Percentiles rank a stretch among this genome's conserved stretches.
Conservation (phyloP, 225 moss, liverwort and hornwort species). For the Pseudoscleropodium purum region DNA sequence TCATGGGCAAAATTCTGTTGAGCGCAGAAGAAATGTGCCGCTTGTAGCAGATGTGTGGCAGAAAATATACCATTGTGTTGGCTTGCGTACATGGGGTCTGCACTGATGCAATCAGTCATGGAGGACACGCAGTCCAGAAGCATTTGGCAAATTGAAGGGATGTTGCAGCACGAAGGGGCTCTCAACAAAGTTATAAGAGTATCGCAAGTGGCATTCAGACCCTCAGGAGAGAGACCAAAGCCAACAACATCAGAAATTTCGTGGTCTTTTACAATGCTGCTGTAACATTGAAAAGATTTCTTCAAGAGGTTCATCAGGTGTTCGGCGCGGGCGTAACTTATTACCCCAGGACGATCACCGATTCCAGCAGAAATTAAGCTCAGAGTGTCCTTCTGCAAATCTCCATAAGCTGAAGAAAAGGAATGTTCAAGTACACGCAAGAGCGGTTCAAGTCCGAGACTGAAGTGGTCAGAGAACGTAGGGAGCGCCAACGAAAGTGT, state of each 20-base stretch:
- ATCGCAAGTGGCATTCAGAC: slow-evolving; percentile 48
- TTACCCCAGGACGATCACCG: slow-evolving; percentile 25
- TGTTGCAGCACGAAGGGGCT: slow-evolving; percentile 43
- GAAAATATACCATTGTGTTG: slow-evolving; percentile 32
- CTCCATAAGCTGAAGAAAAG: slow-evolving; percentile 24
- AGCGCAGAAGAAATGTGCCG: slow-evolving; percentile 31
- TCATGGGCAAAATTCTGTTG: slow-evolving; percentile 1
- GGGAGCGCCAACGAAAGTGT: slow-evolving; percentile 36
- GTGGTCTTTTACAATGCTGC: slow-evolving; percentile 33
- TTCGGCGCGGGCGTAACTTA: slow-evolving; percentile 37
- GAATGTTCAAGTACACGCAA: slow-evolving; percentile 56
- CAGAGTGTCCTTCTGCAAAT: slow-evolving; percentile 52
- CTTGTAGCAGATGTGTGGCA: slow-evolving; percentile 41
- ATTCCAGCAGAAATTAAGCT: slow-evolving; percentile 37
- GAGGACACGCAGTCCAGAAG: slow-evolving; percentile 38
- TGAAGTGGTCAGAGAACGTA: slow-evolving; percentile 48
- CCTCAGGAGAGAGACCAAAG: slow-evolving; percentile 36
- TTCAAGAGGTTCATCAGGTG: slow-evolving; percentile 41
- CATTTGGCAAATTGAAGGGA: slow-evolving; percentile 28
- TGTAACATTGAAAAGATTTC: slow-evolving; percentile 39
- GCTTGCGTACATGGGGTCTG: slow-evolving; percentile 22
- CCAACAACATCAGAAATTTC: slow-evolving; percentile 29
- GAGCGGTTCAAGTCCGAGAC: slow-evolving; percentile 63
- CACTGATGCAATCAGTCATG: slow-evolving; percentile 35
- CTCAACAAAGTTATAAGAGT: slow-evolving; percentile 44